Evolutionary conservation across 1,284 basidiomycete genomes (phyloP).

Genomic region (Gomphus bonarii): DNA sequence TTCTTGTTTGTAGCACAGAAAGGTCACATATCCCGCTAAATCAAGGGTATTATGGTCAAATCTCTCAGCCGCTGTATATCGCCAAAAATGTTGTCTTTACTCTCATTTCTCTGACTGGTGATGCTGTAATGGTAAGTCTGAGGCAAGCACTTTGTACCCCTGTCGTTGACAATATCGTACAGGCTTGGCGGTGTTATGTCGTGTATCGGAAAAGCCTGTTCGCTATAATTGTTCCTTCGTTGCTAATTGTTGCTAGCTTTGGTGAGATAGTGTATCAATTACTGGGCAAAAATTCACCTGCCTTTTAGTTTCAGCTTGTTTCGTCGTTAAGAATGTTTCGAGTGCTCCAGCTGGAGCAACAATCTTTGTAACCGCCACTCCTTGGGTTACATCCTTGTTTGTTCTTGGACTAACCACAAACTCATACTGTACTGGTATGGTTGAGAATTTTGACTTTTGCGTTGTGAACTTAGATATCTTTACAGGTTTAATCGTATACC

Average conservation of each 20-base stretch:
- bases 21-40: too few species aligned
- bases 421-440: neutral
- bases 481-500: neutral
- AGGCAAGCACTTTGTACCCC: too few species aligned
- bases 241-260: neutral
- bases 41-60: neutral
- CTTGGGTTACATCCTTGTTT: neutral
- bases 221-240: neutral
- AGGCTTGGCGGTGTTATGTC: neutral
- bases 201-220: neutral
- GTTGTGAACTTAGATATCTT: neutral
- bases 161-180: neutral
- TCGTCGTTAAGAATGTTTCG: neutral
- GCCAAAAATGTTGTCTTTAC: neutral
- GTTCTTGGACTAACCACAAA: neutral
- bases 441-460: neutral
- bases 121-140: neutral
- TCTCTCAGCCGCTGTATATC: neutral
- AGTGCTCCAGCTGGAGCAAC: neutral
- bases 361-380: neutral
- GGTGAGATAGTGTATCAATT: neutral
- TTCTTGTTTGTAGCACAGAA: too few species aligned
- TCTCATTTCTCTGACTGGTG: neutral
- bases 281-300: neutral
- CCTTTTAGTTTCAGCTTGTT: neutral